Evolutionary conservation across 805 yeast species (phyloP).

Genomic region (Barnettozyma californica): DNA sequence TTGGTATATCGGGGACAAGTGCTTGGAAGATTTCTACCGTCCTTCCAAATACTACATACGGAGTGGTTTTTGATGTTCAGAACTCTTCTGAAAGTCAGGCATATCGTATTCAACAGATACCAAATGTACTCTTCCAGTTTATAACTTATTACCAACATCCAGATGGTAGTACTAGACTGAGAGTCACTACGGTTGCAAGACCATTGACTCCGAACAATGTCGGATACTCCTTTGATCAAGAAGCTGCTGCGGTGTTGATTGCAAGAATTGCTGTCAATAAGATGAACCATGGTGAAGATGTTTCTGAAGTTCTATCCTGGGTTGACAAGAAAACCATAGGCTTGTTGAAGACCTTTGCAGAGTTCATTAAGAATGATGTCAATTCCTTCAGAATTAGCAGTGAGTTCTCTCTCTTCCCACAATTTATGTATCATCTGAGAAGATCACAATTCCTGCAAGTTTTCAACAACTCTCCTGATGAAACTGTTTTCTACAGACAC

Average conservation of each 20-base stretch:
- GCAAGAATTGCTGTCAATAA: slow-evolving; percentile 46
- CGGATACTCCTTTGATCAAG: slow-evolving; percentile 56
- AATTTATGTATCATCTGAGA: slow-evolving; percentile 61
- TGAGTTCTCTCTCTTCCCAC: slow-evolving; percentile 53
- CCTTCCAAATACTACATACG: slow-evolving; percentile 54
- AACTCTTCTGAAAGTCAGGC: slow-evolving; percentile 12
- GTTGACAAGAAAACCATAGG: slow-evolving; percentile 44
- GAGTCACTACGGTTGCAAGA: slow-evolving; percentile 54
- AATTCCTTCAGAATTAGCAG: slow-evolving; percentile 46
- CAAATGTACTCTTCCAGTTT: slow-evolving; percentile 43
- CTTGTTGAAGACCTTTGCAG: slow-evolving; percentile 41
- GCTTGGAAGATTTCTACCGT: slow-evolving; percentile 57
- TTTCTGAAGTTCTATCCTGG: slow-evolving; percentile 41
- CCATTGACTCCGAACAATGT: slow-evolving; percentile 39
- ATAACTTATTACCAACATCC: slow-evolving; percentile 60
- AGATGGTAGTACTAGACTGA: slow-evolving; percentile 48
- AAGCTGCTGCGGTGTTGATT: slow-evolving; percentile 58
- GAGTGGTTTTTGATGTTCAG: slow-evolving; percentile 48
- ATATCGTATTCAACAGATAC: slow-evolving; percentile 9
- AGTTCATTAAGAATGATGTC: slow-evolving; percentile 41
- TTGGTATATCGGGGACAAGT: slow-evolving; percentile 49
- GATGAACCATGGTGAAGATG: slow-evolving; percentile 26
- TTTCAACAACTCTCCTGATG: slow-evolving; percentile 69
- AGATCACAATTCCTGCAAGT: slow-evolving; percentile 62
- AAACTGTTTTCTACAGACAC: slow-evolving; percentile 60